Percentiles rank a stretch among this genome's conserved stretches.
Evolutionary conservation across 2,329 filamentous ascomycete species (phyloP).

Genomic region (Hypoxylon sp.): DNA sequence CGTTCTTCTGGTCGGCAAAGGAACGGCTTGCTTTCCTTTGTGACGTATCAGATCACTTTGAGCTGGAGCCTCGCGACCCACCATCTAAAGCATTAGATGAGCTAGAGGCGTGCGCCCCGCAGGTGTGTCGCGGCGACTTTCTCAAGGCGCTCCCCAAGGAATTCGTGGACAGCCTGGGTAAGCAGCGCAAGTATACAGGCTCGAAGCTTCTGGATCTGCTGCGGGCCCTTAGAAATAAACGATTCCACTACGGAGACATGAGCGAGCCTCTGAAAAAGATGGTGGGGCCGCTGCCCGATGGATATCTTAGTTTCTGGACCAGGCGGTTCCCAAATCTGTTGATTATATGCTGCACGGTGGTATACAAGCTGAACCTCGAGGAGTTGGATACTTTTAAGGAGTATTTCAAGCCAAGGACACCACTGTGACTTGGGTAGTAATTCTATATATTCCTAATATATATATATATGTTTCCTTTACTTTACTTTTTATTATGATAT

Average conservation of each 20-base stretch:
- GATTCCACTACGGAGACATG: constrained; percentile 98
- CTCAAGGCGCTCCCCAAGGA: constrained; percentile 78
- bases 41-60: constrained; percentile 95
- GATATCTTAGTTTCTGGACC: constrained; percentile 88
- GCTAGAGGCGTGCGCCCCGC: constrained; percentile 66
- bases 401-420: constrained; percentile 65
- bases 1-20: constrained; percentile 95
- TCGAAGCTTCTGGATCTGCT: constrained; percentile 85
- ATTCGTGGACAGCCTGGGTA: constrained; percentile 90
- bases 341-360: constrained; percentile 81
- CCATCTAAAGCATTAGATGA: constrained; percentile 75
- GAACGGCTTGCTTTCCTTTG: constrained; percentile 94
- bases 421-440: constrained; percentile 35
- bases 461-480: background rate
- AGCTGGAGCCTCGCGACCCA: constrained; percentile 88
- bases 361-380: constrained; percentile 75
- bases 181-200: constrained; percentile 95
- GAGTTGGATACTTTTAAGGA: constrained; percentile 75
- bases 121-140: constrained; percentile 79
- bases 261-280: constrained; percentile 76
- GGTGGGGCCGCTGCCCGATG: constrained; percentile 81
- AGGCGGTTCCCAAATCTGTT: constrained; percentile 81
- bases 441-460: background rate
- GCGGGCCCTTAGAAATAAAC: constrained; percentile 92
- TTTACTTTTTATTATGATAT: background rate